Conservation (phyloP, 208 protist genomes). For the Acanthamoeba triangularis region DNA sequence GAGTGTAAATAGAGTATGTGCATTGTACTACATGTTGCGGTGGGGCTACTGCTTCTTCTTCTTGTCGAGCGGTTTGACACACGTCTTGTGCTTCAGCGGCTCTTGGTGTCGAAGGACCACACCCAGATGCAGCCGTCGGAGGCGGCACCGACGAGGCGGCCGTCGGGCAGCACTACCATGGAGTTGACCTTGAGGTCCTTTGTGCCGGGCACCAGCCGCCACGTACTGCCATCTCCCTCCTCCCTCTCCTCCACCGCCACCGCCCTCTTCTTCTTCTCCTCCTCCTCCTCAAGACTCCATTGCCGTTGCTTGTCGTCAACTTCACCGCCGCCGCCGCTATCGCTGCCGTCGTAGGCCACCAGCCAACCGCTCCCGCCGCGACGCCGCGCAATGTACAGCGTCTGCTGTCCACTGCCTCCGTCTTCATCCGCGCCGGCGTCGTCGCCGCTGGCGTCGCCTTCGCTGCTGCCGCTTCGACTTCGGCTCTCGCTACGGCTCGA, state of each 20-base stretch:
- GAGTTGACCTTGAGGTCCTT: constrained; percentile 21
- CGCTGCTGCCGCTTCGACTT: no score
- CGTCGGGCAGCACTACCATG: constrained; percentile 34
- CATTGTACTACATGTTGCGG: no score
- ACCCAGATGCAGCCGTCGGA: neutral
- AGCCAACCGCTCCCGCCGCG: no score
- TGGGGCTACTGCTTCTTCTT: no score
- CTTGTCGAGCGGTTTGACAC: neutral
- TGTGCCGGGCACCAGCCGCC: constrained; percentile 24
- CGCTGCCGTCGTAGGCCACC: neutral
- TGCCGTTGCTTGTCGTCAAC: neutral
- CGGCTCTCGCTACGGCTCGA: no score
- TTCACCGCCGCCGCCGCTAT: neutral
- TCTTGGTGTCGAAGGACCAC: constrained; percentile 17
- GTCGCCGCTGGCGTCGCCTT: no score
- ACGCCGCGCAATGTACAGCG: no score
- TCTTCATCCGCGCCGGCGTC: no score
- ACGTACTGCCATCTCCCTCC: neutral
- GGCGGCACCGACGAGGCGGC: neutral
- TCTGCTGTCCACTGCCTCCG: no score
- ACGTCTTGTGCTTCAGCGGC: neutral
- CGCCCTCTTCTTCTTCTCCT: neutral
- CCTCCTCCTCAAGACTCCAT: neutral
- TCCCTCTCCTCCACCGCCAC: neutral
- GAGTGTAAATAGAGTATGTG: neutral